Base-by-base conservation (phyloP, 805 yeast genomes). In the Komagataella mondaviorum region DNA sequence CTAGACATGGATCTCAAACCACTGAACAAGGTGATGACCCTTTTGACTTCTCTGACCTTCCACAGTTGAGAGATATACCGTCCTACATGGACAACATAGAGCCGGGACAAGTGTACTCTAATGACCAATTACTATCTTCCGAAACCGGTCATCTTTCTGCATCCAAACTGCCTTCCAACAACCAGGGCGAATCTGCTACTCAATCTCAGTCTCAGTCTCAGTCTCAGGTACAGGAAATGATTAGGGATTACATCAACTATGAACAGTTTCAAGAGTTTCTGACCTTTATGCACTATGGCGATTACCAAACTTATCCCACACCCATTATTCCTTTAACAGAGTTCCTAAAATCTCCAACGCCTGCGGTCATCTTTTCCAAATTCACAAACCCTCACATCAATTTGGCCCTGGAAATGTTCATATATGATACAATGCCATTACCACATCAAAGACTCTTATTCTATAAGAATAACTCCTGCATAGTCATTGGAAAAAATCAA, bases 401-500 rank as follows among this genome's bases (percentile, higher is more conserved):
- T 60, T 69, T 93, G 14, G 88, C 96, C 1, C 59, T 89, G 4
- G 99, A 93, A 59, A 85, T 86, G 56, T 84, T 77, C 59, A 69
- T 93, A 0, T 93, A 86, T 63, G 73, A 74, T 51, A 64, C 73
- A 17, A 78, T 85, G 67, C 90, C 90, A 1, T 53, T 69, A 47
- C 60, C 65, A 0, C 63, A 63, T 6, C 53, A 57, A 8, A 65
- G 95, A 51, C 67, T 93, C 24, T 61, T 88, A 53, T 72, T 91
- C 51, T 93, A 93, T 62, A 71, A 75, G 43, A 93, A 93, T 62
- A 63, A 77, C 2, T 88, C 91, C 1, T 87, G 96, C 63, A 88
- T 89, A n/a, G 96, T 93, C 1, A 72, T 93, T 10, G 99, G 99
- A 0, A 88, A 95, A 60, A 93, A 93, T 61, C 99, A 93, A 65